Base-by-base conservation (phyloP, 768 basidiomycete species). In the Trametes coccinea region DNA sequence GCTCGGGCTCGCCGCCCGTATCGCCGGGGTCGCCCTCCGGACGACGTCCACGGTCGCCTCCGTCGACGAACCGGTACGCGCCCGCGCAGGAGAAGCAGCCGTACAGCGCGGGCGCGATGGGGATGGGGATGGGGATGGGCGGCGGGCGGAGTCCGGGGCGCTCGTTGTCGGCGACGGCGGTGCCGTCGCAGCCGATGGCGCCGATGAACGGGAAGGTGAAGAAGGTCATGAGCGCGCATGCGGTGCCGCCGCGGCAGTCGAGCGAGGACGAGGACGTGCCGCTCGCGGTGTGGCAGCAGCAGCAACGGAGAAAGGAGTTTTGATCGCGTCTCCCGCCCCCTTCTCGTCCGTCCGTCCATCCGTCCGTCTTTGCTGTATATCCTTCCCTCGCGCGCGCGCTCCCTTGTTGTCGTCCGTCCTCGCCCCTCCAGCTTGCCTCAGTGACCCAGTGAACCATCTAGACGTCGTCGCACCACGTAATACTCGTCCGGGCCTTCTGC, bases 261-360 rank as follows among this genome's bases (percentile, higher is more conserved):
- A 76, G 74, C 30, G 89, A 90, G 69, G 90, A 92, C 69, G 91
- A 93, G 70, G 91, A 93, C 69, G 76, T 91, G 41, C 91, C 91
- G 17, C 77, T 93, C 50, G 90, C 92, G 17, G 73, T 90, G 58
- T 92, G 85, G 80, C 89, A 92, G 41, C 89, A 88, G 52, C 69
- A 70, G 29, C 89, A 87, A 70, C 86, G 83, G 67, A 79, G 85
- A 69, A 79, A 80, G 70, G 62, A 64, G 43, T 64, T 43, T 27
- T 64, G 45, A 64, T 33, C 52, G 37, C 10, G 48, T 40, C 17
- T 16, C 27, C 34, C 34, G 8, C 14, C 34, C 16, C 55, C 22
- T 34, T 13, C 22, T 34, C 22, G 9, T 46, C 3, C 43, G 22
- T 22, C 22, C 22, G 22, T 22, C 22, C 22, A 22, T 22, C 22